These are phyloP conservation scores for Pyrenophora tritici-repentis DNA, from an alignment of 2,329 filamentous ascomycete genomes.

Conservation along the genomic window DNA sequence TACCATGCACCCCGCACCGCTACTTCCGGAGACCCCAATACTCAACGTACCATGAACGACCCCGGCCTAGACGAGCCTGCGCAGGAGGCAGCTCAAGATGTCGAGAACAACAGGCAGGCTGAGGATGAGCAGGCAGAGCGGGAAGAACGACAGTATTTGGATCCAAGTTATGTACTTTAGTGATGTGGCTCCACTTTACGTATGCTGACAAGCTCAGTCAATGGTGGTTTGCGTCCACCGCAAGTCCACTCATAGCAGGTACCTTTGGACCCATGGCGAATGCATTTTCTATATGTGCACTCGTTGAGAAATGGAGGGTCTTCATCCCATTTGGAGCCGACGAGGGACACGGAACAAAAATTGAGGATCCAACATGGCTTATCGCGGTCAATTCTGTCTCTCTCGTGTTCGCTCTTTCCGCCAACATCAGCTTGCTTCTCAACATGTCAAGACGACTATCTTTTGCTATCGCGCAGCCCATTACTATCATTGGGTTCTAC, in stretches of 20 bases:
- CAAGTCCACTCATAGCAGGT: constrained; percentile 60
- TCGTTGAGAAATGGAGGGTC: constrained; percentile 62
- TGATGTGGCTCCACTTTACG: not conserved
- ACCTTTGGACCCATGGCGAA: constrained; percentile 62
- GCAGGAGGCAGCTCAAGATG: constrained; percentile 52
- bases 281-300: constrained; percentile 60
- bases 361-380: constrained; percentile 61
- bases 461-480: constrained; percentile 62
- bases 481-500: constrained; percentile 65
- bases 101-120: constrained; percentile 47
- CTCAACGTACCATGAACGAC: constrained; percentile 47
- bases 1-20: not conserved
- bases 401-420: constrained; percentile 58
- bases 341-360: constrained; percentile 52
- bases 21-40: not conserved
- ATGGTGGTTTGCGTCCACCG: constrained; percentile 67
- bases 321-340: constrained; percentile 54
- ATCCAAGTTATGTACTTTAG: constrained; percentile 46
- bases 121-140: constrained; percentile 44
- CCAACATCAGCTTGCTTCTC: constrained; percentile 60
- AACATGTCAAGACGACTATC: constrained; percentile 63
- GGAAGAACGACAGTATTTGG: constrained; percentile 50
- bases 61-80: constrained; percentile 59
- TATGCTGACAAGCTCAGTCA: constrained; percentile 42
- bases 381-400: constrained; percentile 62